Evolutionary conservation across 768 basidiomycete genomes (phyloP).

Genomic region (Pleurotus djamor): DNA sequence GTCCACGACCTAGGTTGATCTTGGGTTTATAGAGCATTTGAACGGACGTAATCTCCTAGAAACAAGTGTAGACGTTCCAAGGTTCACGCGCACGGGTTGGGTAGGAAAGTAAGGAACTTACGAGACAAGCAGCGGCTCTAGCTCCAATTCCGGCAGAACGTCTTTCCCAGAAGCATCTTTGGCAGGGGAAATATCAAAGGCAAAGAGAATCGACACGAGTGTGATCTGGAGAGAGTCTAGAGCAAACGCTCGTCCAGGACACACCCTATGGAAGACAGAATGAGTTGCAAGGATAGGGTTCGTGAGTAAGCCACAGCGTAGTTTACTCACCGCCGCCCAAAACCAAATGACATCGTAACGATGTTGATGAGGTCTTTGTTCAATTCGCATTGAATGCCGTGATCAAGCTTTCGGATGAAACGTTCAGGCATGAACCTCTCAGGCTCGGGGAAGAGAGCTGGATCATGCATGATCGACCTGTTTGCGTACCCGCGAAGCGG

Average conservation of each 20-base stretch:
- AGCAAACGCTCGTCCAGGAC: constrained; percentile 8
- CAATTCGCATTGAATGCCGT: constrained; percentile 32
- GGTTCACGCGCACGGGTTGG: too few relatives aligned
- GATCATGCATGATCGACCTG: constrained; percentile 32
- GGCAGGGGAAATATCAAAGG: constrained; percentile 8
- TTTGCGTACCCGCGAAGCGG: not conserved
- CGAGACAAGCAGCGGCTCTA: too few relatives aligned
- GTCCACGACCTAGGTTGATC: too few relatives aligned
- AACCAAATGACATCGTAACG: constrained; percentile 34
- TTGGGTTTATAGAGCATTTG: too few relatives aligned
- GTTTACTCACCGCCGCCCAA: constrained; percentile 20
- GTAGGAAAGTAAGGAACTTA: too few relatives aligned
- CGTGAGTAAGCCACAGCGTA: not conserved
- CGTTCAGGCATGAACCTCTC: constrained; percentile 41
- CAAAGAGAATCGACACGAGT: constrained; percentile 5
- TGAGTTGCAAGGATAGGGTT: not conserved
- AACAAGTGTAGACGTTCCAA: too few relatives aligned
- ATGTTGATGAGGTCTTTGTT: constrained; percentile 22
- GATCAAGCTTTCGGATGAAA: constrained; percentile 44
- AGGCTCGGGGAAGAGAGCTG: constrained; percentile 31
- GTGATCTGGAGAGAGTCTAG: constrained; percentile 1
- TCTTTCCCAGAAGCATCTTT: constrained; percentile 3
- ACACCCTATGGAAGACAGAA: not conserved
- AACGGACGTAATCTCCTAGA: too few relatives aligned
- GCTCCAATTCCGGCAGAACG: too few relatives aligned